Percentiles rank a stretch among this genome's conserved stretches.
Evolutionary conservation across 768 basidiomycete genomes (phyloP).

Genomic region (Mycena kentingensis): DNA sequence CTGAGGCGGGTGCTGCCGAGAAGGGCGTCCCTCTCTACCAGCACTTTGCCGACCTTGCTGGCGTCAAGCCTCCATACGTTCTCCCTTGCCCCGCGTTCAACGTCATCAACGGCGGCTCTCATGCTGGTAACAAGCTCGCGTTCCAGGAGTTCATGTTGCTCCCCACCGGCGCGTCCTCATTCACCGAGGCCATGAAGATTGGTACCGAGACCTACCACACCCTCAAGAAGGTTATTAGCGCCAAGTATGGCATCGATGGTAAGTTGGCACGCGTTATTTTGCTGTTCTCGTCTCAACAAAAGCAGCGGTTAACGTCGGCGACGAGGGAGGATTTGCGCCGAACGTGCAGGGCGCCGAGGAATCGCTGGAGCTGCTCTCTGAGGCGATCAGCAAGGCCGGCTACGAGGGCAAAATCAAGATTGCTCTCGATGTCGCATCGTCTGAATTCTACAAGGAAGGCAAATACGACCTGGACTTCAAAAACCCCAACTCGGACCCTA

Average conservation of each 20-base stretch:
- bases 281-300: constrained; percentile 8
- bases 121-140: constrained; percentile 98
- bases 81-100: constrained; percentile 96
- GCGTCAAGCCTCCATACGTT: constrained; percentile 90
- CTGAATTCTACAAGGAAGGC: constrained; percentile 99
- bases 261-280: constrained; percentile 26
- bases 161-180: constrained; percentile 87
- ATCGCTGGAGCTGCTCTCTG: constrained; percentile 90
- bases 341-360: constrained; percentile 98
- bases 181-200: constrained; percentile 98
- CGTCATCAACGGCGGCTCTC: constrained; percentile 99
- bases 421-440: constrained; percentile 96
- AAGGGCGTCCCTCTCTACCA: constrained; percentile 95
- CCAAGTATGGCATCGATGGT: constrained; percentile 99
- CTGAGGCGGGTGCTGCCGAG: constrained; percentile 91
- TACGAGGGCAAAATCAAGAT: constrained; percentile 99
- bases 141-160: constrained; percentile 99
- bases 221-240: constrained; percentile 98
- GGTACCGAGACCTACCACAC: constrained; percentile 98
- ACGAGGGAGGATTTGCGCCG: constrained; percentile 99
- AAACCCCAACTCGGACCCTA: constrained; percentile 98
- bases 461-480: constrained; percentile 99
- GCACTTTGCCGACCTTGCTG: constrained; percentile 94
- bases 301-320: constrained; percentile 96
- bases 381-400: constrained; percentile 97